Conservation (phyloP, 1,284 basidiomycete genomes). For the Fomitopsis pinicola region DNA sequence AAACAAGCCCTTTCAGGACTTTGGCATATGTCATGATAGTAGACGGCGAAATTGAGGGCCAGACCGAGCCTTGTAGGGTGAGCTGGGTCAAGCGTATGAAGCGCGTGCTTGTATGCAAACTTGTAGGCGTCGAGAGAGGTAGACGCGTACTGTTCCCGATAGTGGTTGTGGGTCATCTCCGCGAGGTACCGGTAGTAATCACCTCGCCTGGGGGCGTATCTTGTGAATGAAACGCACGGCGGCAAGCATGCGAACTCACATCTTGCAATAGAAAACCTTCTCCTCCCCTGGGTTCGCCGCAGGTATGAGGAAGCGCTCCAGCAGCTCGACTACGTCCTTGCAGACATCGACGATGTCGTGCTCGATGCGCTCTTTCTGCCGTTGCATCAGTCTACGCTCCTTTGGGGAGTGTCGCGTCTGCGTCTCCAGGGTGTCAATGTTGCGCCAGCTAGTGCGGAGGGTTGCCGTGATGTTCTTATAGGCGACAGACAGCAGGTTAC, state of each 20-base stretch:
- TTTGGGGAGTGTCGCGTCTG: conserved; percentile 28
- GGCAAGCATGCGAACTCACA: conserved; percentile 35
- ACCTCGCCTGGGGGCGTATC: conserved; percentile 44
- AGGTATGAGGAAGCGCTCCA: conserved; percentile 51
- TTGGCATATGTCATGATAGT: conserved; percentile 94
- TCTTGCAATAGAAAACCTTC: conserved; percentile 65
- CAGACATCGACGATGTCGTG: conserved; percentile 51
- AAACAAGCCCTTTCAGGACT: conserved; percentile 91
- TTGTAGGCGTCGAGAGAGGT: conserved; percentile 62
- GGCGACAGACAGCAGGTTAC: conserved; percentile 64
- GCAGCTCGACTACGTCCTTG: conserved; percentile 51
- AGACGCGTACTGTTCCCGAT: conserved; percentile 46
- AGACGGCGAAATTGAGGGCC: conserved; percentile 95
- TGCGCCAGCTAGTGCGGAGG: conserved; percentile 60
- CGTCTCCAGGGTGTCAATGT: conserved; percentile 52
- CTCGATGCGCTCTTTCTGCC: conserved; percentile 52
- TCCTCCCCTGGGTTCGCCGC: conserved; percentile 57
- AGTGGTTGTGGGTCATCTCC: conserved; percentile 46
- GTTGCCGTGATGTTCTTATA: conserved; percentile 66
- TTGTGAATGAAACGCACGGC: not conserved
- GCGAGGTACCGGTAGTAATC: conserved; percentile 70
- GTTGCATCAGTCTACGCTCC: conserved; percentile 46
- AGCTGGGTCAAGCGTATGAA: conserved; percentile 50
- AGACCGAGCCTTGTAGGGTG: conserved; percentile 81
- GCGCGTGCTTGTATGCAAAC: conserved; percentile 60